Percentiles rank a stretch among this genome's conserved stretches.
These are phyloP conservation scores for Termitomyces titanicus DNA, from an alignment of 768 basidiomycete genomes.

Conservation along the genomic window DNA sequence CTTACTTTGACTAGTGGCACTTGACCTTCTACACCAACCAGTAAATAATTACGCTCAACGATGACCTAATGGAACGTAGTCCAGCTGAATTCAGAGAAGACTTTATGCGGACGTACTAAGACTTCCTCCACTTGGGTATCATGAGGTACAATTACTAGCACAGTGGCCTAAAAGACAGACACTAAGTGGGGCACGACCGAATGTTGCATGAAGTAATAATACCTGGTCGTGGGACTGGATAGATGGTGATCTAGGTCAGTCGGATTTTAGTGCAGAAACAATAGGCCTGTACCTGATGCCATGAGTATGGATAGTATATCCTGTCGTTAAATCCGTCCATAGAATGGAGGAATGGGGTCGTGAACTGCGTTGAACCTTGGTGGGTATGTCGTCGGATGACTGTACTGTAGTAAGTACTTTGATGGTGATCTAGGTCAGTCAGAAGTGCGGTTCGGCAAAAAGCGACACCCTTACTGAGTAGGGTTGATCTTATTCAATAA, in stretches of 20 bases:
- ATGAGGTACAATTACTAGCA: slow-evolving; percentile 70
- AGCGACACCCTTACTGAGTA: not conserved
- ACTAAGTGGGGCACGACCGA: slow-evolving; percentile 2
- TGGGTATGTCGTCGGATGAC: slow-evolving; percentile 3
- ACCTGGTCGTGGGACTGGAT: slow-evolving; percentile 86
- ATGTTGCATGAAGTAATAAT: slow-evolving; percentile 18
- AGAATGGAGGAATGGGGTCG: slow-evolving; percentile 3
- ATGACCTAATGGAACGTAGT: slow-evolving; percentile 46
- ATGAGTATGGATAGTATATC: slow-evolving; percentile 60
- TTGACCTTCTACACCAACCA: slow-evolving; percentile 71
- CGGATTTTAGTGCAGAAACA: slow-evolving; percentile 11
- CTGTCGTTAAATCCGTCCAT: slow-evolving; percentile 40
- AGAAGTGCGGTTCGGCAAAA: slow-evolving; percentile 12
- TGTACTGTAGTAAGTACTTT: not conserved
- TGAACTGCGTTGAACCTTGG: not conserved
- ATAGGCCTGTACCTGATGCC: slow-evolving; percentile 67
- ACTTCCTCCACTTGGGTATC: slow-evolving; percentile 71
- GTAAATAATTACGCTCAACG: slow-evolving; percentile 66
- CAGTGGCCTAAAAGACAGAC: slow-evolving; percentile 55
- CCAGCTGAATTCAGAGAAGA: not conserved
- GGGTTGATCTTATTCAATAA: no score
- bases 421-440: no score
- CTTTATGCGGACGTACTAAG: slow-evolving; percentile 32
- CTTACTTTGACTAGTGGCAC: slow-evolving; percentile 71
- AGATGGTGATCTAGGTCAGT: slow-evolving; percentile 15